Base-by-base conservation (phyloP, 2,329 filamentous ascomycete genomes). In the Diaporthe amygdali region DNA sequence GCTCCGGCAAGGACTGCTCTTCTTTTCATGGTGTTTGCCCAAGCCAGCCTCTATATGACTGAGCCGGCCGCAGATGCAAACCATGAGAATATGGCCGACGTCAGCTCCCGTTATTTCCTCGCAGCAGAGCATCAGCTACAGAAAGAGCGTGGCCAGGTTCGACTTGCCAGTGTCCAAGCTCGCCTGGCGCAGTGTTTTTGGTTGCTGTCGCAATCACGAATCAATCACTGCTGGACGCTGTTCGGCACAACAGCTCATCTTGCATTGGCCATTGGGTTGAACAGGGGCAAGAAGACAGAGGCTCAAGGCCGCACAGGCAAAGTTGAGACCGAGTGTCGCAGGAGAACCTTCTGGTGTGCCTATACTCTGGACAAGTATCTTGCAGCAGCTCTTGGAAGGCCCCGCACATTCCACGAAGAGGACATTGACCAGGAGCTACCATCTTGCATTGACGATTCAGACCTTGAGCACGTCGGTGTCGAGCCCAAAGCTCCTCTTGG, bases 291-390 rank as follows among this genome's bases (percentile, higher is more conserved):
- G 32, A 73, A 74, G 5, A 66, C 74, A 14, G 75, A 78, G 55
- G 68, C 75, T 8, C 68, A 74, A 10, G 69, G 67, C 61, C 39
- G 71, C 2, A 59, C 75, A 3, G 78, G 81, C 67, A 76, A 79
- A n/a, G 73, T 84, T 27, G 81, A 83, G 41, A 68, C 78, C 0
- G 82, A 85, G 69, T 83, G 81, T 64, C 79, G 83, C 1, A 79
- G 80, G 27, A 77, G 83, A 1, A 83, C 89, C 0, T 92, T 93
- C 66, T 92, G 90, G 91, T 89, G 87, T 39, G 87, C 88, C 0
- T 92, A 92, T 75, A 88, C 85, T 17, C 79, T 92, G 4, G 90
- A 92, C 76, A 90, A 88, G 64, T 92, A 92, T 72, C 82, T 93
- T 15, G 90, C 89, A 68, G 87, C 88, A 25, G 87, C 89, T 63